phyloP scores from a whole-genome alignment of 31 red algal genomes.

The Odonthalia washingtoniensis region DNA sequence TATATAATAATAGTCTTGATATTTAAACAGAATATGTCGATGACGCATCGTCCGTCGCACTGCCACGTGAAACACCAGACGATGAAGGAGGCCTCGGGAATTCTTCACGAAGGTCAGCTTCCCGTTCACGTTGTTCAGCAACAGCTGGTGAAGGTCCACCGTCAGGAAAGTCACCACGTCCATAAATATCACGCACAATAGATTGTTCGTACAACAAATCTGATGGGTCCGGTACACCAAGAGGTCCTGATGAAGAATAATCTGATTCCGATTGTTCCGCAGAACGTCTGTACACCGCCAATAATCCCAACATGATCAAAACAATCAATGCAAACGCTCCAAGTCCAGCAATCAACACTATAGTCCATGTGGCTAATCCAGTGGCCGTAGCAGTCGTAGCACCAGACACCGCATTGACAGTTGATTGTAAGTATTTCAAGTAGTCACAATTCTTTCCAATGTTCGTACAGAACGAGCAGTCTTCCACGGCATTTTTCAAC shows the following conservation, averaged over 20 bases:
- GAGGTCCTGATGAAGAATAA: conserved; percentile 79
- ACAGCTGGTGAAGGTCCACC: conserved; percentile 58
- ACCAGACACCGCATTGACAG: conserved; percentile 30
- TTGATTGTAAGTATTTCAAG: conserved; percentile 15
- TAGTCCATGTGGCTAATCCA: conserved; percentile 65
- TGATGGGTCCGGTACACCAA: conserved; percentile 70
- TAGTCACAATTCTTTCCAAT: conserved; percentile 29
- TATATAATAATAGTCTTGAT: too few species aligned
- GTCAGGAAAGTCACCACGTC: conserved; percentile 69
- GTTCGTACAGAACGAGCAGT: conserved; percentile 29
- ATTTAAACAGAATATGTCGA: conserved; percentile 80
- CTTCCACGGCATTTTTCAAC: neutral
- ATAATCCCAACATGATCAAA: conserved; percentile 61
- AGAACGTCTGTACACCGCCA: conserved; percentile 47
- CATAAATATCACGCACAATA: conserved; percentile 84
- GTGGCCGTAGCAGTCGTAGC: conserved; percentile 1
- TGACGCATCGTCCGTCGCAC: conserved; percentile 68
- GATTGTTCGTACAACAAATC: conserved; percentile 79
- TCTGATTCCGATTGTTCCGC: conserved; percentile 59
- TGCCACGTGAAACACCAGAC: conserved; percentile 66
- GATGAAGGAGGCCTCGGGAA: conserved; percentile 74
- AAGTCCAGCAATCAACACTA: conserved; percentile 57
- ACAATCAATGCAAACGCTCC: conserved; percentile 63
- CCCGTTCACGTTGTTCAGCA: conserved; percentile 64
- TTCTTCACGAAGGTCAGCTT: conserved; percentile 73